phyloP scores from a whole-genome alignment of 345 rosid species.

The Zanthoxylum bungeanum region DNA sequence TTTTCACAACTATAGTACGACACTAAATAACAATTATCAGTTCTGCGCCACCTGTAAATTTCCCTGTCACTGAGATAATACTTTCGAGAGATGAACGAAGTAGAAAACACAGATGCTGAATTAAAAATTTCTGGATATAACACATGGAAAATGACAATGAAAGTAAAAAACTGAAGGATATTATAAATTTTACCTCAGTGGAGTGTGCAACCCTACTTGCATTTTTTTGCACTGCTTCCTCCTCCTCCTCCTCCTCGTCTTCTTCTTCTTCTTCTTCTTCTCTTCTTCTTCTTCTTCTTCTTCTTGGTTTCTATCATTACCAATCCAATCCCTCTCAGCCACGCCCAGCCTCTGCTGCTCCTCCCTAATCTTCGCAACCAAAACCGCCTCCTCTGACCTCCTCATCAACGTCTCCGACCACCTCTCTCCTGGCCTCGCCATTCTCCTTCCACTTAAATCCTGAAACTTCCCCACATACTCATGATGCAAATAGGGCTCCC shows the following conservation, averaged over 20 bases:
- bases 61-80: background rate
- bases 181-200: conserved; percentile 22
- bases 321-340: conserved; percentile 79
- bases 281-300: conserved; percentile 47
- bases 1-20: background rate
- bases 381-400: conserved; percentile 71
- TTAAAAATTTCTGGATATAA: background rate
- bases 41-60: background rate
- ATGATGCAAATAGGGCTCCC: conserved; percentile 93
- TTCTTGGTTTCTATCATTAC: conserved; percentile 42
- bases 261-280: conserved; percentile 49
- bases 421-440: conserved; percentile 94
- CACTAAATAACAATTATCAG: background rate
- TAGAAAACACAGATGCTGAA: background rate
- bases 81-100: background rate
- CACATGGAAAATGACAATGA: background rate
- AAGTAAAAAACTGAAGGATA: background rate
- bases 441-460: conserved; percentile 65
- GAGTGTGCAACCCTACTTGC: conserved; percentile 12
- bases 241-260: conserved; percentile 29
- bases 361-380: conserved; percentile 75
- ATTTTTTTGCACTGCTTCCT: conserved; percentile 28
- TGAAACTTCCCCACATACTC: conserved; percentile 96
- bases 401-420: conserved; percentile 97
- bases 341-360: conserved; percentile 90